Percentiles rank a stretch among this genome's conserved stretches.
Evolutionary conservation across 768 basidiomycete species (phyloP).

Genomic region (Mycena chlorophos): DNA sequence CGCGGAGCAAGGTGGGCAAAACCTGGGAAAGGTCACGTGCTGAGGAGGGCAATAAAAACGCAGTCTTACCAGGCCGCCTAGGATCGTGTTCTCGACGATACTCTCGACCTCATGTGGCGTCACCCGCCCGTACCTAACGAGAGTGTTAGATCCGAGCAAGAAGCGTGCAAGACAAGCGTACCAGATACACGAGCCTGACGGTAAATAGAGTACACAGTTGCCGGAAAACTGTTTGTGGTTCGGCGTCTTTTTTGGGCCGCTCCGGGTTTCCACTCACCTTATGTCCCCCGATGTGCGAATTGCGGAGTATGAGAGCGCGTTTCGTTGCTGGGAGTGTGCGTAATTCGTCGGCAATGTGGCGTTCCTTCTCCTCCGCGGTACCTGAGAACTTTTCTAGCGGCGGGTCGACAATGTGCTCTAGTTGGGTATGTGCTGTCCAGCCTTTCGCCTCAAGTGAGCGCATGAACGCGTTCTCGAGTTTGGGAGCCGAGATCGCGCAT

Average conservation of each 20-base stretch:
- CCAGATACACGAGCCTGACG: constrained; percentile 84
- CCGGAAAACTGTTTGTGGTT: neutral
- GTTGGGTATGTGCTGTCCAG: constrained; percentile 75
- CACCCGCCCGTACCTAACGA: constrained; percentile 71
- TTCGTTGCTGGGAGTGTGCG: constrained; percentile 56
- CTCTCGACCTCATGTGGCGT: constrained; percentile 85
- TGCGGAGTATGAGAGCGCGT: constrained; percentile 79
- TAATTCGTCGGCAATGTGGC: constrained; percentile 51
- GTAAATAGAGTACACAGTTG: constrained; percentile 67
- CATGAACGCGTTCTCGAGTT: constrained; percentile 63
- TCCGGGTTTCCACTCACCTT: constrained; percentile 76
- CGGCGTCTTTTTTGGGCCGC: neutral
- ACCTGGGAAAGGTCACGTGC: constrained; percentile 34
- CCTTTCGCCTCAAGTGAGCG: constrained; percentile 47
- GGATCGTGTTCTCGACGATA: constrained; percentile 84
- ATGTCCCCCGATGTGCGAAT: constrained; percentile 93
- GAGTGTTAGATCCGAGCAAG: neutral
- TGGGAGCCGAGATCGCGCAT: constrained; percentile 84
- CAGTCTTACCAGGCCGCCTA: constrained; percentile 57
- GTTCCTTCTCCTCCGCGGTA: constrained; percentile 54
- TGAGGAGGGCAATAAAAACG: neutral
- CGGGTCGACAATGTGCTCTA: constrained; percentile 54
- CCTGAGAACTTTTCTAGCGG: constrained; percentile 63
- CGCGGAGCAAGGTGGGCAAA: constrained; percentile 81
- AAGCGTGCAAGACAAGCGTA: constrained; percentile 28